phyloP scores from a whole-genome alignment of 108 stramenopile species.

The Schizochytrium sp. region DNA sequence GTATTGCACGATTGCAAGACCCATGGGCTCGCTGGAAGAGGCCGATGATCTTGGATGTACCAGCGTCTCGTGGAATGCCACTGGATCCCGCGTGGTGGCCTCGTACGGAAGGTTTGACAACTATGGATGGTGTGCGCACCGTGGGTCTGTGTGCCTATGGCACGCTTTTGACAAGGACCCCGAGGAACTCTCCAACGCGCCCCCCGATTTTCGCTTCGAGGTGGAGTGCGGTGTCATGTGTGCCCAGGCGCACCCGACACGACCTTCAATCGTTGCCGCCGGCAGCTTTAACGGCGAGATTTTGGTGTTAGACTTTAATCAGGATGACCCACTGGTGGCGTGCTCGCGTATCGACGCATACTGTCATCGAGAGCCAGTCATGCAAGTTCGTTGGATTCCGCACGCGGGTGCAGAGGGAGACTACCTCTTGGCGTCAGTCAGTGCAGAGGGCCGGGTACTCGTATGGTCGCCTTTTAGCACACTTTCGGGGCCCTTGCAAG shows the following conservation, averaged over 20 bases:
- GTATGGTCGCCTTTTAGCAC: neutral
- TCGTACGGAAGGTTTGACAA: conserved; percentile 39
- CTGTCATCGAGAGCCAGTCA: conserved; percentile 46
- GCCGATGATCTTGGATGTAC: conserved; percentile 8
- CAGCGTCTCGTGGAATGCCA: conserved; percentile 39
- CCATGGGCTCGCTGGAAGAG: neutral
- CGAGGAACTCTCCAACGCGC: conserved; percentile 17
- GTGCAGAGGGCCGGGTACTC: neutral
- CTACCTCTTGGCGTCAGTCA: neutral
- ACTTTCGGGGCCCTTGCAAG: neutral
- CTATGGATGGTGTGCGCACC: conserved; percentile 38
- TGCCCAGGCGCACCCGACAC: conserved; percentile 37
- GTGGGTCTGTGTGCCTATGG: conserved; percentile 37
- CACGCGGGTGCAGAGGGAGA: neutral
- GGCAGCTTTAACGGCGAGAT: conserved; percentile 56
- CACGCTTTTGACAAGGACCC: conserved; percentile 31
- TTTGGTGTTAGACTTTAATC: conserved; percentile 21
- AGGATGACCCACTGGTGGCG: conserved; percentile 28
- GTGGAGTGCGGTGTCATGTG: conserved; percentile 39
- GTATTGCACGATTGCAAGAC: neutral
- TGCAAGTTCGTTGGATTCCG: conserved; percentile 21
- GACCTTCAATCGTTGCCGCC: conserved; percentile 42
- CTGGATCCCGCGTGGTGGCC: conserved; percentile 32
- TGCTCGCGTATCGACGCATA: conserved; percentile 42
- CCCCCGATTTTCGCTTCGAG: conserved; percentile 34